A percentile compares a stretch with the other conserved stretches of the same genome.
phyloP scores from a whole-genome alignment of 208 protist species.

The Acanthamoeba royreba region DNA sequence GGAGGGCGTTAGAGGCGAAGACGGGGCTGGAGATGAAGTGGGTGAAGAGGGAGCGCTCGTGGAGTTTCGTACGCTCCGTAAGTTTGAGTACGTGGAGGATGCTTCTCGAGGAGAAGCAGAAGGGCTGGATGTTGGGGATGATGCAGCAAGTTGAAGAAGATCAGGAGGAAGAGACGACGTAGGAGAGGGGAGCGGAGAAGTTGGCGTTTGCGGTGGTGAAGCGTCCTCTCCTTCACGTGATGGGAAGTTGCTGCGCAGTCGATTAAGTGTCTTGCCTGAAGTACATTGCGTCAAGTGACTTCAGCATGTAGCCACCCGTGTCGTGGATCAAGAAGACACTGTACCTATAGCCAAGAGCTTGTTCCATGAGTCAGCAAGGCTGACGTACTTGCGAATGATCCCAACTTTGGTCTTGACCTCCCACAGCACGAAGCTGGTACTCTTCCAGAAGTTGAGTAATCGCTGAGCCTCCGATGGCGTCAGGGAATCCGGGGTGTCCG shows the following conservation, averaged over 20 bases:
- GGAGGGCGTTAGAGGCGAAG: neutral
- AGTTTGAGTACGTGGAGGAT: no score
- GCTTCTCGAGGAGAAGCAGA: no score
- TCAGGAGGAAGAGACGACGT: no score
- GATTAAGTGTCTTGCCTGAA: neutral
- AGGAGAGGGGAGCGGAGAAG: neutral
- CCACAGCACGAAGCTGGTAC: neutral
- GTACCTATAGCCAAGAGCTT: conserved; percentile 10
- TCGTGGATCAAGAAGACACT: no score
- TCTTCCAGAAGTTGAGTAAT: neutral
- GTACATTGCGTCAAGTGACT: neutral
- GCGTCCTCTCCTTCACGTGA: no score
- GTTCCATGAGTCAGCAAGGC: neutral
- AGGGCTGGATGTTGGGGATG: no score
- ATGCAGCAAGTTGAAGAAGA: no score
- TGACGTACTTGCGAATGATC: neutral
- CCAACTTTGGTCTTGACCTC: conserved; percentile 7
- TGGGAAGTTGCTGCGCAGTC: neutral
- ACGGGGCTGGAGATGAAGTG: neutral
- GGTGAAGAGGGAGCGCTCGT: neutral
- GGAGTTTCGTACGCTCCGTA: no score
- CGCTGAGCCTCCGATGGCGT: neutral
- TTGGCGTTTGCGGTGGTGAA: neutral
- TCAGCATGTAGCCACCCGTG: neutral
- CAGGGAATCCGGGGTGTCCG: neutral